A percentile compares a stretch with the other conserved stretches of the same genome.
Evolutionary conservation across 257 asterid genomes (phyloP).

Genomic region (Fraxinus quadrangulata): DNA sequence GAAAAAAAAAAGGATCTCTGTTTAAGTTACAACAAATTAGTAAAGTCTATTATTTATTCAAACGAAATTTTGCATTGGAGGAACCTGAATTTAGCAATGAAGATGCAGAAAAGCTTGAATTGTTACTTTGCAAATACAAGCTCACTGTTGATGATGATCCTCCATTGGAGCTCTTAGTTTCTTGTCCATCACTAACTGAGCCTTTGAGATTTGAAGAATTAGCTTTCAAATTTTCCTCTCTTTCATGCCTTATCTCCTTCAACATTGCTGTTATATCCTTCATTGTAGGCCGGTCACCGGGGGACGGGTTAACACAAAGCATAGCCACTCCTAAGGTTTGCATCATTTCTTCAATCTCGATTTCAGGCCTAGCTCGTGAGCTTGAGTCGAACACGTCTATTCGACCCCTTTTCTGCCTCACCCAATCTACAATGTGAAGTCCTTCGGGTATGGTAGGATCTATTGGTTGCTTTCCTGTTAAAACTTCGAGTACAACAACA

Average conservation of each 20-base stretch:
- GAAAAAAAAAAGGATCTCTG: neutral
- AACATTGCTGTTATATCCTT: constrained; percentile 85
- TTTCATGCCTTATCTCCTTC: constrained; percentile 68
- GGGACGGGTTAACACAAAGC: constrained; percentile 69
- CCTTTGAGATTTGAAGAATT: constrained; percentile 44
- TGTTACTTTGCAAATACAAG: constrained; percentile 48
- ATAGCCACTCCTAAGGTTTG: constrained; percentile 84
- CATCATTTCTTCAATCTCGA: constrained; percentile 73
- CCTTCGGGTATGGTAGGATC: constrained; percentile 86
- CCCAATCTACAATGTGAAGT: constrained; percentile 85
- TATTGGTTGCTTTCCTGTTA: constrained; percentile 78
- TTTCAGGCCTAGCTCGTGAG: constrained; percentile 48
- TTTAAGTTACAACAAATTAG: constrained; percentile 12
- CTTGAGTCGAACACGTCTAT: constrained; percentile 51
- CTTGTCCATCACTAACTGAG: constrained; percentile 28
- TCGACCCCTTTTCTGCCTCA: constrained; percentile 51
- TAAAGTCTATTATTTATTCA: constrained; percentile 28
- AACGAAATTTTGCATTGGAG: constrained; percentile 40
- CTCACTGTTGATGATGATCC: constrained; percentile 56
- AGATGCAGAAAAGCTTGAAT: constrained; percentile 72
- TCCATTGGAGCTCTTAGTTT: constrained; percentile 27
- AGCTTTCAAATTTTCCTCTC: constrained; percentile 54
- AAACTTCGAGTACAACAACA: constrained; percentile 74
- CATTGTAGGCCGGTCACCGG: constrained; percentile 82
- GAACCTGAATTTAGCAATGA: constrained; percentile 64